Evolutionary conservation across 257 asterid species (phyloP).

Genomic region (Solanum ahanhuiri): DNA sequence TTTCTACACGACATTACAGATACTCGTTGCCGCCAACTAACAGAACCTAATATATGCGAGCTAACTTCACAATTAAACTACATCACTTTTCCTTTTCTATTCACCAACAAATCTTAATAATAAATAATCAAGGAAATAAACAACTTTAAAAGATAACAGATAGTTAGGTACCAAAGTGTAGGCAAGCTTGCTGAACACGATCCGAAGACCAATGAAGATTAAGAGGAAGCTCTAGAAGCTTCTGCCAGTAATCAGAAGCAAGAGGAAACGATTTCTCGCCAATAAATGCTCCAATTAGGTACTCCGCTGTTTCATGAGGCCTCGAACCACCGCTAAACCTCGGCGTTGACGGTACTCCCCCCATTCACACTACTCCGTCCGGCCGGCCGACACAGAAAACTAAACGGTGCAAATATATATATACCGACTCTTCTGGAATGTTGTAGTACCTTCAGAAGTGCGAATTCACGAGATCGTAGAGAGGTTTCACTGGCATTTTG

Average conservation of each 20-base stretch:
- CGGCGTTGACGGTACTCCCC: slow-evolving; percentile 87
- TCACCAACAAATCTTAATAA: background rate
- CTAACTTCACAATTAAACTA: background rate
- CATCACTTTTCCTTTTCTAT: background rate
- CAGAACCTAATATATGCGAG: background rate
- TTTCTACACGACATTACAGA: background rate
- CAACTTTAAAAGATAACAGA: background rate
- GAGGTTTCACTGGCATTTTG: slow-evolving; percentile 1
- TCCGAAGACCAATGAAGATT: slow-evolving; percentile 71
- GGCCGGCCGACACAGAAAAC: background rate
- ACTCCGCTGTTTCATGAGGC: slow-evolving; percentile 76
- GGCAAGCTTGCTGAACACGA: slow-evolving; percentile 76
- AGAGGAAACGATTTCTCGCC: slow-evolving; percentile 80
- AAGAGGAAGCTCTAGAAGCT: slow-evolving; percentile 83
- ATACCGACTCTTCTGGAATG: background rate
- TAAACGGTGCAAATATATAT: background rate
- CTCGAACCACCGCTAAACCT: slow-evolving; percentile 45
- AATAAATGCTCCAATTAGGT: slow-evolving; percentile 56
- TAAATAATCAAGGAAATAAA: background rate
- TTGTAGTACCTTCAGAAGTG: background rate
- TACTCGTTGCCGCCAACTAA: background rate
- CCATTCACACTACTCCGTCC: slow-evolving; percentile 38
- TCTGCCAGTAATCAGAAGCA: slow-evolving; percentile 89
- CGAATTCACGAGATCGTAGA: background rate
- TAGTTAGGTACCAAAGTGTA: slow-evolving; percentile 55